These are phyloP conservation scores for Aspergillus tamarii DNA, from an alignment of 2,329 filamentous ascomycete genomes.

Conservation along the genomic window DNA sequence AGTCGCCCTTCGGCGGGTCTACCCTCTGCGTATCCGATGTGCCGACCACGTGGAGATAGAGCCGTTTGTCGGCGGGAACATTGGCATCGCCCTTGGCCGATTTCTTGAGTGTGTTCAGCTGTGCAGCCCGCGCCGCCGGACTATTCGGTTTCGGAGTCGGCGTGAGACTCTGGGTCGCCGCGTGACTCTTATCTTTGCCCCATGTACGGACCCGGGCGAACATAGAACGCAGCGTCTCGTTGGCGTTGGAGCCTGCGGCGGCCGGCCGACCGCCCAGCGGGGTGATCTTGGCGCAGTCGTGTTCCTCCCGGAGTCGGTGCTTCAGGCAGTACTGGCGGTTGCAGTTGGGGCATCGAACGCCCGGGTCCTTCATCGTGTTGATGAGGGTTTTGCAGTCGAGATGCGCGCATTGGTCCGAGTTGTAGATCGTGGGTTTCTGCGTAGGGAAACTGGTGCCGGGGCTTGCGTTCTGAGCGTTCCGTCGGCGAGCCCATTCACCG, in stretches of 20 bases:
- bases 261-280: conserved; percentile 53
- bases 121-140: conserved; percentile 66
- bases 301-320: conserved; percentile 64
- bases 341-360: conserved; percentile 54
- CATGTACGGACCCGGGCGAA: conserved; percentile 78
- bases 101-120: conserved; percentile 78
- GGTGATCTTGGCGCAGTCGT: conserved; percentile 78
- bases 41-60: conserved; percentile 90
- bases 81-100: conserved; percentile 88
- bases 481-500: conserved; percentile 63
- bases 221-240: conserved; percentile 71
- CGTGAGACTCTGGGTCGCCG: conserved; percentile 65
- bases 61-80: conserved; percentile 76
- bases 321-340: conserved; percentile 55
- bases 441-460: conserved; percentile 35
- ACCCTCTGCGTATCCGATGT: conserved; percentile 81
- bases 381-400: conserved; percentile 56
- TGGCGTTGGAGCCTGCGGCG: conserved; percentile 44
- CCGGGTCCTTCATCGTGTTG: conserved; percentile 54
- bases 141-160: conserved; percentile 58
- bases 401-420: conserved; percentile 55
- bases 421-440: conserved; percentile 59
- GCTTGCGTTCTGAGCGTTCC: conserved; percentile 31
- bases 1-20: conserved; percentile 79
- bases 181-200: conserved; percentile 73